A percentile compares a stretch with the other conserved stretches of the same genome.
Evolutionary conservation across 2,329 filamentous ascomycete genomes (phyloP).

Genomic region (Tolypocladium ovalisporum): DNA sequence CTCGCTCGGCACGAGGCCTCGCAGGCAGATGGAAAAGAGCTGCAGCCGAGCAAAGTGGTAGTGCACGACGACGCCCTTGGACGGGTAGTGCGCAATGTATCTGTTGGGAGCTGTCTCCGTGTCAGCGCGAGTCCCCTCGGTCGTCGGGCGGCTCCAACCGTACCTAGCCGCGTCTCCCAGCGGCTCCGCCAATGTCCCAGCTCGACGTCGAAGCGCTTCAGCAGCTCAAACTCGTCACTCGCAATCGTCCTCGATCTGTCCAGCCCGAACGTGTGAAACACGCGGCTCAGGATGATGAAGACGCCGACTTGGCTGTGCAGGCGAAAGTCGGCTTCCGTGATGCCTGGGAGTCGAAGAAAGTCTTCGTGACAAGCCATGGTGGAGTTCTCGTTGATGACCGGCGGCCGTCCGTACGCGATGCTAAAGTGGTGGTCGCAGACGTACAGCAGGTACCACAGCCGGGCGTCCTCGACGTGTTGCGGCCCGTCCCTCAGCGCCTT

Average conservation of each 20-base stretch:
- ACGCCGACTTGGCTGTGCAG: conserved; percentile 49
- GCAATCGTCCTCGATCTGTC: conserved; percentile 31
- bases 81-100: conserved; percentile 35
- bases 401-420: conserved; percentile 48
- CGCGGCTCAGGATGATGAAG: conserved; percentile 48
- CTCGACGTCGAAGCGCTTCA: conserved; percentile 17
- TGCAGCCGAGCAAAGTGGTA: conserved; percentile 40
- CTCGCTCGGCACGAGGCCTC: conserved; percentile 15
- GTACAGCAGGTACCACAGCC: conserved; percentile 53
- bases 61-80: conserved; percentile 36
- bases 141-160: too few species aligned
- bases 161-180: conserved; percentile 24
- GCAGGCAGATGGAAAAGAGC: conserved; percentile 36
- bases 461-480: conserved; percentile 41
- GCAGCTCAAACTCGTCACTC: conserved; percentile 20
- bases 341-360: conserved; percentile 37
- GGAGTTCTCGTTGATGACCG: conserved; percentile 46
- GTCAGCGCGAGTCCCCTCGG: neutral
- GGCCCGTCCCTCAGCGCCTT: conserved; percentile 31
- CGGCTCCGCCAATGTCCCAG: conserved; percentile 23
- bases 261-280: conserved; percentile 45
- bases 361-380: conserved; percentile 46
- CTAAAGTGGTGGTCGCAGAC: conserved; percentile 57
- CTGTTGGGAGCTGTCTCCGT: conserved; percentile 26
- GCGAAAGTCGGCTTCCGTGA: conserved; percentile 42